Evolutionary conservation across 768 basidiomycete genomes (phyloP).

Genomic region (Boletus rubroflammeus): DNA sequence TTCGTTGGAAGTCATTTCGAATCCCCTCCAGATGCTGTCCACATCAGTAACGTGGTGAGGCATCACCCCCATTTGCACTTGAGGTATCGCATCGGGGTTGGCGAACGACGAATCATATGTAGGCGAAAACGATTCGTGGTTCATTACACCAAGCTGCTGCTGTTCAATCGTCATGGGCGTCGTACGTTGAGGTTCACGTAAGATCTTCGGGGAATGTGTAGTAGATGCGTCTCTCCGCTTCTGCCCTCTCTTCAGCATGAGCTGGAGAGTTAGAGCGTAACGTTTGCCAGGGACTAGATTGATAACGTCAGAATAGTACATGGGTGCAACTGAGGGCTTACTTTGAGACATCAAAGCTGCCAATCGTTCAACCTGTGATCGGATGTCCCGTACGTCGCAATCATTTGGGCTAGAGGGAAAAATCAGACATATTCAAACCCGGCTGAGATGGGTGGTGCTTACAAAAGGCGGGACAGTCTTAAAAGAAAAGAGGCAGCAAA

Average conservation of each 20-base stretch:
- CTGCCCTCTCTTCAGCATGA: constrained; percentile 80
- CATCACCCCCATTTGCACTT: constrained; percentile 30
- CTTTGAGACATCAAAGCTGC: constrained; percentile 75
- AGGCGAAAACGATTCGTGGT: constrained; percentile 52
- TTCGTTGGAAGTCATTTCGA: constrained; percentile 67
- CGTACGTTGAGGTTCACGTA: constrained; percentile 52
- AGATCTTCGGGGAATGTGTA: constrained; percentile 58
- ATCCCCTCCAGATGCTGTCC: constrained; percentile 73
- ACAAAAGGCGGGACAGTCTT: constrained; percentile 85
- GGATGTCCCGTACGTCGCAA: constrained; percentile 71
- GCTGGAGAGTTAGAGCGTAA: constrained; percentile 83
- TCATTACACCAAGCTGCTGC: constrained; percentile 34
- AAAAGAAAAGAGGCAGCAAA: constrained; percentile 90
- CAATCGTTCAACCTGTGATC: constrained; percentile 74
- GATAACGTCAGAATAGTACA: constrained; percentile 7
- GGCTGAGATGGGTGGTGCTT: constrained; percentile 29
- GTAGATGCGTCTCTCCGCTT: constrained; percentile 53
- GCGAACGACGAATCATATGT: constrained; percentile 48
- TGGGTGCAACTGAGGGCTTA: constrained; percentile 35
- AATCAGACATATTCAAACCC: neutral
- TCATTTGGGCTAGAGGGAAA: constrained; percentile 65
- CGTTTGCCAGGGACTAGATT: constrained; percentile 82
- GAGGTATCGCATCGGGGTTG: constrained; percentile 30
- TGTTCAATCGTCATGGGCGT: constrained; percentile 47
- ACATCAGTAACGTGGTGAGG: constrained; percentile 34